Evolutionary conservation across 106 monocot species (phyloP).

Genomic region (Narthecium ossifragum): DNA sequence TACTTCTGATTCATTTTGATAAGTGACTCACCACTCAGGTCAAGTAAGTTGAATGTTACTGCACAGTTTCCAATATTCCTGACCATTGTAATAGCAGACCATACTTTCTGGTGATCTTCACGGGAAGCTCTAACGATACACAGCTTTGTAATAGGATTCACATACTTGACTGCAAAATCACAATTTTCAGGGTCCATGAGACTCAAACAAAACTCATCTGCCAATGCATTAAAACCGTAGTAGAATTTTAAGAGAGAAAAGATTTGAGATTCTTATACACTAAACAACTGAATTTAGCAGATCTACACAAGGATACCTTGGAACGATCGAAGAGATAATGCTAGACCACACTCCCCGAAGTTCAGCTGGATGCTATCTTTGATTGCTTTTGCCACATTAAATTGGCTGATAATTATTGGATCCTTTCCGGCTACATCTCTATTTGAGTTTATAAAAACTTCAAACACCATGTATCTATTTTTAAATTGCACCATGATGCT

Average conservation of each 20-base stretch:
- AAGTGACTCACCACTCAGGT: slow-evolving; percentile 50
- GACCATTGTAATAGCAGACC: slow-evolving; percentile 89
- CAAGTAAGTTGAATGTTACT: slow-evolving; percentile 43
- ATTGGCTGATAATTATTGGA: slow-evolving; percentile 48
- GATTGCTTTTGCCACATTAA: slow-evolving; percentile 66
- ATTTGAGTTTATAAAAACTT: slow-evolving; percentile 56
- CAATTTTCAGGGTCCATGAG: background rate
- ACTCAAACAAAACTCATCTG: background rate
- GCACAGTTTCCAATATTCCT: slow-evolving; percentile 64
- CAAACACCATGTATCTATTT: slow-evolving; percentile 86
- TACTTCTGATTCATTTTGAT: no score
- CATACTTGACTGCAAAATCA: slow-evolving; percentile 70
- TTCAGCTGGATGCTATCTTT: slow-evolving; percentile 73
- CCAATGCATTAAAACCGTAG: background rate
- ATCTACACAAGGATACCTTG: slow-evolving; percentile 37
- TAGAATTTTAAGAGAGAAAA: no score
- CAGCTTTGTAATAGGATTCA: slow-evolving; percentile 65
- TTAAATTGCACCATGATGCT: slow-evolving; percentile 78
- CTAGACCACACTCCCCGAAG: slow-evolving; percentile 87
- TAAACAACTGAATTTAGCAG: background rate
- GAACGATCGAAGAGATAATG: slow-evolving; percentile 65
- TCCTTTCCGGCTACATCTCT: slow-evolving; percentile 31
- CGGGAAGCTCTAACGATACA: slow-evolving; percentile 68
- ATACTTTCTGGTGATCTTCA: slow-evolving; percentile 67
- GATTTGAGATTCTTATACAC: no score